A percentile compares a stretch with the other conserved stretches of the same genome.
Evolutionary conservation across 2,329 filamentous ascomycete species (phyloP).

Genomic region (Cercospora sojina): DNA sequence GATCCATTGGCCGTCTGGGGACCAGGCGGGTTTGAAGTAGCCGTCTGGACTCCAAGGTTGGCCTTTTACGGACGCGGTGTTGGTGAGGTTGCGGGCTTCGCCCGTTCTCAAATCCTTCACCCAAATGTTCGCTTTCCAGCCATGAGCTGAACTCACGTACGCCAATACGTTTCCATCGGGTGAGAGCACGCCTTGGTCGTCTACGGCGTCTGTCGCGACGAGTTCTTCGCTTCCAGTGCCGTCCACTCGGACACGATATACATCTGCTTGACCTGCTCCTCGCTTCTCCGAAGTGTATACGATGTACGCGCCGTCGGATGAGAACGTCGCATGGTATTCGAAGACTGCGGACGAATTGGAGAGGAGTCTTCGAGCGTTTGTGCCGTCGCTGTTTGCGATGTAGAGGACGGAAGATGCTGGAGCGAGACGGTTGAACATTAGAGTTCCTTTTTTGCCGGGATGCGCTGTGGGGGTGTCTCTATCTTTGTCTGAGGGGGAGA

Average conservation of each 20-base stretch:
- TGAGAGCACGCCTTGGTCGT: slow-evolving; percentile 13
- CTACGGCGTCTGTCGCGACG: slow-evolving; percentile 2
- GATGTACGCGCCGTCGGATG: slow-evolving; percentile 15
- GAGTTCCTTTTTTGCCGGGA: slow-evolving; percentile 5
- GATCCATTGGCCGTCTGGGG: slow-evolving; percentile 19
- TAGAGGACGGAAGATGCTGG: background rate
- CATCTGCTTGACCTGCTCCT: slow-evolving; percentile 15
- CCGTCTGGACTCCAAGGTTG: slow-evolving; percentile 5
- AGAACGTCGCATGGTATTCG: slow-evolving; percentile 11
- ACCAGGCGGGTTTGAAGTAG: slow-evolving; percentile 15
- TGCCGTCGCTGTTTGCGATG: slow-evolving; percentile 19
- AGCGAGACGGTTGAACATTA: background rate
- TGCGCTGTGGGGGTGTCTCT: background rate
- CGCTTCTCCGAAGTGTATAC: slow-evolving; percentile 12
- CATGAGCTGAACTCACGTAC: slow-evolving; percentile 7
- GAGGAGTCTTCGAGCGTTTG: slow-evolving; percentile 1
- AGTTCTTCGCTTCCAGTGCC: slow-evolving; percentile 11
- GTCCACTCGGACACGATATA: slow-evolving; percentile 10
- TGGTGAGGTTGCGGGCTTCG: background rate
- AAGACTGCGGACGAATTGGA: background rate
- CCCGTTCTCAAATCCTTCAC: slow-evolving; percentile 9
- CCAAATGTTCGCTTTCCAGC: slow-evolving; percentile 14
- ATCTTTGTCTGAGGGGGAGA: background rate
- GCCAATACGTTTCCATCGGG: slow-evolving; percentile 15
- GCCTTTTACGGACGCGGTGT: slow-evolving; percentile 3